phyloP scores from a whole-genome alignment of 345 rosid species.

The Rhodamnia argentea region DNA sequence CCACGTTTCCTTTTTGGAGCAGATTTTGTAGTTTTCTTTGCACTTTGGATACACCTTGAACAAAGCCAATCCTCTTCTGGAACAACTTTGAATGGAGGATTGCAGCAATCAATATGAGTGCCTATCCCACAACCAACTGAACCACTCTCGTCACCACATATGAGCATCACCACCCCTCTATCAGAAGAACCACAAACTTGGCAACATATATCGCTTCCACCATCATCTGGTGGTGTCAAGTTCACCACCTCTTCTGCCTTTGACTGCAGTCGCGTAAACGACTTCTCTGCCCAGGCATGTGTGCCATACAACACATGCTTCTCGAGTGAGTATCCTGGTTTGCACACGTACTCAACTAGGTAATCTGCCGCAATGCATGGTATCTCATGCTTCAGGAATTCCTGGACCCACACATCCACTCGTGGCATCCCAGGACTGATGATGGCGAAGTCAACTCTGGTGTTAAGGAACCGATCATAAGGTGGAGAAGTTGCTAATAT shows the following conservation, averaged over 20 bases:
- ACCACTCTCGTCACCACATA: conserved; percentile 51
- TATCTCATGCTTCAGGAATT: conserved; percentile 68
- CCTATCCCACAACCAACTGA: conserved; percentile 52
- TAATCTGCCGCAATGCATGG: conserved; percentile 85
- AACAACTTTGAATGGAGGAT: conserved; percentile 46
- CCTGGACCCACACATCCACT: conserved; percentile 74
- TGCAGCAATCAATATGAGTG: conserved; percentile 52
- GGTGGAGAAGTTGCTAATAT: conserved; percentile 96
- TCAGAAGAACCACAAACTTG: conserved; percentile 35
- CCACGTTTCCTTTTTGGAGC: conserved; percentile 6
- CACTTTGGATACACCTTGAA: conserved; percentile 16
- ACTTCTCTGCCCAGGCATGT: conserved; percentile 67
- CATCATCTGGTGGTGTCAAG: background rate
- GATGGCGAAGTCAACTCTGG: conserved; percentile 70
- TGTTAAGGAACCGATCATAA: conserved; percentile 61
- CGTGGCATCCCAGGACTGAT: conserved; percentile 70
- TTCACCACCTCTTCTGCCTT: conserved; percentile 29
- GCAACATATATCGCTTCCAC: conserved; percentile 21
- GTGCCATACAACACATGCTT: conserved; percentile 72
- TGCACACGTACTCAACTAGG: conserved; percentile 92
- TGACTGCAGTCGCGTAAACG: conserved; percentile 33
- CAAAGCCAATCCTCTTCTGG: conserved; percentile 78
- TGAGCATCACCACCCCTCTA: conserved; percentile 60
- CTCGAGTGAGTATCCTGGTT: conserved; percentile 77
- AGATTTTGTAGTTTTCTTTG: background rate